These are phyloP conservation scores for Xylariaceae sp. DNA, from an alignment of 2,329 filamentous ascomycete genomes.

Conservation along the genomic window DNA sequence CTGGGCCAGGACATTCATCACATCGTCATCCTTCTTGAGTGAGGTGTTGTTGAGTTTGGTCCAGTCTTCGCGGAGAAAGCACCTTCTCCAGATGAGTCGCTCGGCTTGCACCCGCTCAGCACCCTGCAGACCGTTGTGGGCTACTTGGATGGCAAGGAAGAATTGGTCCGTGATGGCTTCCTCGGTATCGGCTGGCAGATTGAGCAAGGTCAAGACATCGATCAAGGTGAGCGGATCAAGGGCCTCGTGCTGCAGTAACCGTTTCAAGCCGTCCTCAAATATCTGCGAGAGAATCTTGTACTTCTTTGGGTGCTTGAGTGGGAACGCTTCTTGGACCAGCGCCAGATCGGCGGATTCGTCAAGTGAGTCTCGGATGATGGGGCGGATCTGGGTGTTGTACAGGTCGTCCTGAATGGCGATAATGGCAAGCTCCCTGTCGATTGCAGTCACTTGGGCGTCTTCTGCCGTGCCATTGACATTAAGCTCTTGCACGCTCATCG, in stretches of 20 bases:
- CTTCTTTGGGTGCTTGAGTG: slow-evolving; percentile 46
- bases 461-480: slow-evolving; percentile 15
- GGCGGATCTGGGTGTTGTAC: slow-evolving; percentile 57
- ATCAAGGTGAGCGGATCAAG: slow-evolving; percentile 60
- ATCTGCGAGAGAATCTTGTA: slow-evolving; percentile 61
- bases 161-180: slow-evolving; percentile 63
- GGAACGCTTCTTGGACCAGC: slow-evolving; percentile 64
- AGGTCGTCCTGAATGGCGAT: slow-evolving; percentile 74
- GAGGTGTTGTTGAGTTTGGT: slow-evolving; percentile 67
- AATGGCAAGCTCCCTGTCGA: slow-evolving; percentile 58
- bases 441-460: slow-evolving; percentile 34
- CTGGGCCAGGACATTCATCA: slow-evolving; percentile 51
- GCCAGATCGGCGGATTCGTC: slow-evolving; percentile 74
- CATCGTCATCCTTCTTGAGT: slow-evolving; percentile 61
- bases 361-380: slow-evolving; percentile 62
- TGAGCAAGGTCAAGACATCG: slow-evolving; percentile 72
- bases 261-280: slow-evolving; percentile 62
- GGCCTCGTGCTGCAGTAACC: slow-evolving; percentile 63
- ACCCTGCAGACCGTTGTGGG: slow-evolving; percentile 44
- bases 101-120: slow-evolving; percentile 52
- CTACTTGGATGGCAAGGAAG: slow-evolving; percentile 61
- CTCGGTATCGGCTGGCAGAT: slow-evolving; percentile 32
- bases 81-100: slow-evolving; percentile 75
- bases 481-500: slow-evolving; percentile 18
- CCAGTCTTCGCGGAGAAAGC: slow-evolving; percentile 83